Conservation (phyloP, 495 filamentous ascomycete genomes). For the Opeltia flavorubescens region DNA sequence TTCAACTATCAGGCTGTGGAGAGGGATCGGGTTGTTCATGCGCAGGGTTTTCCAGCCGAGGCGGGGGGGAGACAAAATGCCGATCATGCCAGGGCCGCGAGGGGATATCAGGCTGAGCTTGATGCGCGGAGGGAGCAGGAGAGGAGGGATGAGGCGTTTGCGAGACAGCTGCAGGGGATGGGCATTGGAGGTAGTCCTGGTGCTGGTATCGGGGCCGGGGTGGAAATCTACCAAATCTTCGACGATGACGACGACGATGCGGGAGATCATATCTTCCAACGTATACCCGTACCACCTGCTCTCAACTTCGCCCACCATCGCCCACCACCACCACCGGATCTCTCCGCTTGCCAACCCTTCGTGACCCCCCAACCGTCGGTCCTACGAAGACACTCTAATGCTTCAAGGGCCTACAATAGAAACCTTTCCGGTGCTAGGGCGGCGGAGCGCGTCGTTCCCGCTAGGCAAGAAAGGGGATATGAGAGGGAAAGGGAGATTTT, state of each 20-base stretch:
- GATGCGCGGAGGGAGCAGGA: slow-evolving; percentile 39
- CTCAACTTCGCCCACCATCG: slow-evolving; percentile 1
- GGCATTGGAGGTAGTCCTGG: slow-evolving; percentile 15
- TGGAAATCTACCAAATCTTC: background rate
- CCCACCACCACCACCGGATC: background rate
- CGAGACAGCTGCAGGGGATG: slow-evolving; percentile 37
- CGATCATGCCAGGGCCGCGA: slow-evolving; percentile 21
- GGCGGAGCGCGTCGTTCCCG: slow-evolving; percentile 5
- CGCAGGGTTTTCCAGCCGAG: too few species aligned
- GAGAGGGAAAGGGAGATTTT: slow-evolving; percentile 3
- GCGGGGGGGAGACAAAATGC: too few species aligned
- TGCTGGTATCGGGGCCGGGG: background rate
- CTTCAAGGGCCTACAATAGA: slow-evolving; percentile 2
- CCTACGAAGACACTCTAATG: slow-evolving; percentile 1
- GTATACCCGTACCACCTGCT: slow-evolving; percentile 4
- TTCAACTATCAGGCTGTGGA: slow-evolving; percentile 54
- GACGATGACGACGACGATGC: background rate
- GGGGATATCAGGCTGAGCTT: slow-evolving; percentile 38
- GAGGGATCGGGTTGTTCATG: slow-evolving; percentile 38
- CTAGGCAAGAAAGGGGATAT: background rate
- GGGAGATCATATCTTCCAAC: background rate
- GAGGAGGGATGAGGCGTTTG: slow-evolving; percentile 39
- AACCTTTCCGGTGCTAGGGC: background rate
- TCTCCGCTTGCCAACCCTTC: background rate
- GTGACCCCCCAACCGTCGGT: background rate